Evolutionary conservation across 2,329 filamentous ascomycete species (phyloP), one percentile per base, ranked within the genome.

Genomic region (Fusarium sp.): DNA sequence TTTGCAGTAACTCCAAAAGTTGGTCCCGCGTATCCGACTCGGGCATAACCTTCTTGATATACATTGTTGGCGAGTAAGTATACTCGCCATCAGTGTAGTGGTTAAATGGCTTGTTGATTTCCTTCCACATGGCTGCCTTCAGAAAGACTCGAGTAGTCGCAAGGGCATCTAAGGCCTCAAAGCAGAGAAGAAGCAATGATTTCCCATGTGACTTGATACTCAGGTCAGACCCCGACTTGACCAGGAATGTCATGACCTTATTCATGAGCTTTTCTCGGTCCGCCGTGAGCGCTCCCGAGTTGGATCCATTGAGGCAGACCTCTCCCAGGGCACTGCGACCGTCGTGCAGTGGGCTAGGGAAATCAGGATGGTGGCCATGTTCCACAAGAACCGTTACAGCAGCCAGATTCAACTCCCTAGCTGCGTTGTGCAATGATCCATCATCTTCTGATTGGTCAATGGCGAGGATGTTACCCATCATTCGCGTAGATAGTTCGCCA

Each of bases 21-120:
- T 85, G 79, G 0, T 84, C 79, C 8, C 82, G 83, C 14, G 76
- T 66, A 24, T 85, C 84, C 2, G 83, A 82, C 6, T 82, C 77
- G 0, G 81, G 78, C 7, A 89, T 74, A 1, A 89, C 78, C 50
- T 86, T 87, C 38, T 80, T 76, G 22, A 91, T 85, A 77, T 93
- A 93, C 83, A 90, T 91, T 5, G 91, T 89, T 0, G 91, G 88
- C 0, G 91, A 93, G 80, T 92, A 93, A 2, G 87, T 89, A 73
- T 86, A 86, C 6, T 83, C 84, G 27, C 87, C 86, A 47, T 87
- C 83, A 2, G 81, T 87, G 80, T 86, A 90, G 69, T 86, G 82
- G 73, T 91, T 90, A 76, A 86, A 89, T 0, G 88, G 83, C 69
- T 89, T 87, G 81, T 93, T 93, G 76, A 93, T 82, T 35, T 88